A percentile compares a stretch with the other conserved stretches of the same genome.
Evolutionary conservation across 2,329 filamentous ascomycete species (phyloP).

Genomic region (Exserohilum turcica): DNA sequence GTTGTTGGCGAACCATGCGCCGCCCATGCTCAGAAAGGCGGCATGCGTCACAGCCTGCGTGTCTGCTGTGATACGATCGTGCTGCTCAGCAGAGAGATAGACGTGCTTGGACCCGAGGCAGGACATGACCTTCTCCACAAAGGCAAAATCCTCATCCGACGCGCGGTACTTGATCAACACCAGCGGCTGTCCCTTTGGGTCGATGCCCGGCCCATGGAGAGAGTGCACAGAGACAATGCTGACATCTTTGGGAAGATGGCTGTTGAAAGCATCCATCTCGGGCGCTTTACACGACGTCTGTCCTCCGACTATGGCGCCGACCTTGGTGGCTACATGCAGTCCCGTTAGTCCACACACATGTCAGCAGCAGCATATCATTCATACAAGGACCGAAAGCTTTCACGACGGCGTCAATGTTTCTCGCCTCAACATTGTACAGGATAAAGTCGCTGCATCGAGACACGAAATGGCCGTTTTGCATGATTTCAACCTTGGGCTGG

Average conservation of each 20-base stretch:
- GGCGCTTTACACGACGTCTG: constrained; percentile 98
- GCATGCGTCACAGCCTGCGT: constrained; percentile 98
- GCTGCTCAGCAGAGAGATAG: constrained; percentile 81
- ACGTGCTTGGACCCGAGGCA: constrained; percentile 88
- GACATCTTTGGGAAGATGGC: constrained; percentile 83
- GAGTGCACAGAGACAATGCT: constrained; percentile 96
- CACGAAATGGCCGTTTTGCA: constrained; percentile 92
- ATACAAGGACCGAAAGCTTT: constrained; percentile 90
- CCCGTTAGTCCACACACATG: constrained; percentile 13
- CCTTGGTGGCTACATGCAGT: constrained; percentile 75
- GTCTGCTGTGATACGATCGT: constrained; percentile 97
- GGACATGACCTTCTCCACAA: constrained; percentile 79
- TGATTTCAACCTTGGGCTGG: constrained; percentile 81
- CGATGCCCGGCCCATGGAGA: constrained; percentile 88
- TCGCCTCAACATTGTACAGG: constrained; percentile 97
- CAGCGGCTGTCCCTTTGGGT: constrained; percentile 85
- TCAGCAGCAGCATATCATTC: constrained; percentile 40
- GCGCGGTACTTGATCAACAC: constrained; percentile 94
- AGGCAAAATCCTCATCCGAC: constrained; percentile 72
- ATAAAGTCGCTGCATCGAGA: constrained; percentile 97
- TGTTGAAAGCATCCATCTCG: constrained; percentile 91
- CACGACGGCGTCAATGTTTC: constrained; percentile 85
- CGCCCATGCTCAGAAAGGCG: constrained; percentile 94
- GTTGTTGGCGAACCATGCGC: constrained; percentile 91
- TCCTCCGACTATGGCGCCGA: constrained; percentile 92